These are phyloP conservation scores for Daucus carota DNA, from an alignment of 129 eudicot species.

Conservation along the genomic window DH1_v3.0 NC_030389.2:2586001-2586500, in stretches of 20 bases:
- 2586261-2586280: background rate
- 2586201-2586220: background rate
- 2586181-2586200: background rate
- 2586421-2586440: no score
- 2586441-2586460: no score
- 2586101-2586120: background rate
- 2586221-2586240: background rate
- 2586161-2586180: background rate
- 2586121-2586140: background rate
- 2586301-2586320: background rate
- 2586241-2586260: background rate
- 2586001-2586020: slow-evolving; percentile 8
- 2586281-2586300: background rate
- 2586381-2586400: no score
- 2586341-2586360: background rate
- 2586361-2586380: no score
- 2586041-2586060: background rate
- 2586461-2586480: no score
- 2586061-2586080: background rate
- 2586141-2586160: background rate
- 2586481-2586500: no score
- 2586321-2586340: background rate
- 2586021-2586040: background rate
- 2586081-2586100: background rate
- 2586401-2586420: no score